These are phyloP conservation scores for Neolentinus lepideus DNA, from an alignment of 1,284 basidiomycete genomes.

Conservation along the genomic window DNA sequence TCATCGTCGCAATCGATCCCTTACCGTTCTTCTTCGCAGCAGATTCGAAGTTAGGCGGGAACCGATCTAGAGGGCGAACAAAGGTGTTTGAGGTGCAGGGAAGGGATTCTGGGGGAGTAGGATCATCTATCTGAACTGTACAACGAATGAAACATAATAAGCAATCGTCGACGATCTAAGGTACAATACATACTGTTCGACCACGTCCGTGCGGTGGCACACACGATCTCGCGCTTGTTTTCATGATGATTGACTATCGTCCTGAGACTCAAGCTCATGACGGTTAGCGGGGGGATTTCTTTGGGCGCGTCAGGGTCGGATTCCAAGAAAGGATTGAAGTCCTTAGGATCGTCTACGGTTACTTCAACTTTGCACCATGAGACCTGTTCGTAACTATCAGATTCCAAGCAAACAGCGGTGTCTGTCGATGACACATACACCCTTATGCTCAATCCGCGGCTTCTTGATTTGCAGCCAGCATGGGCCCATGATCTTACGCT, in stretches of 20 bases:
- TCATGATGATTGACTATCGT: conserved; percentile 93
- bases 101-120: conserved; percentile 81
- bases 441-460: conserved; percentile 66
- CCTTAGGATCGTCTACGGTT: conserved; percentile 81
- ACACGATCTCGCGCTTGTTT: conserved; percentile 92
- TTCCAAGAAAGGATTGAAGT: conserved; percentile 80
- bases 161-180: neutral
- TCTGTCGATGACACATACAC: conserved; percentile 40
- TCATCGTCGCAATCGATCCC: conserved; percentile 71
- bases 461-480: conserved; percentile 92
- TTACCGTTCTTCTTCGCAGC: conserved; percentile 56
- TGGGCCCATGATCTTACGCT: conserved; percentile 97
- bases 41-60: conserved; percentile 81
- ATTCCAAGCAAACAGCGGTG: neutral
- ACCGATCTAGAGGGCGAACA: conserved; percentile 89
- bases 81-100: conserved; percentile 84
- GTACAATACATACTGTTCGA: conserved; percentile 58
- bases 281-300: conserved; percentile 84
- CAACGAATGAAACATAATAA: conserved; percentile 4
- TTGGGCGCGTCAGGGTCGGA: conserved; percentile 67
- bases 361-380: conserved; percentile 97
- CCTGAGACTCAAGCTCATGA: conserved; percentile 86
- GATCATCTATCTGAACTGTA: conserved; percentile 81
- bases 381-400: conserved; percentile 39
- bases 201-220: conserved; percentile 83